Conservation (phyloP, 2,329 filamentous ascomycete species). For the Didymella glomerata region DNA sequence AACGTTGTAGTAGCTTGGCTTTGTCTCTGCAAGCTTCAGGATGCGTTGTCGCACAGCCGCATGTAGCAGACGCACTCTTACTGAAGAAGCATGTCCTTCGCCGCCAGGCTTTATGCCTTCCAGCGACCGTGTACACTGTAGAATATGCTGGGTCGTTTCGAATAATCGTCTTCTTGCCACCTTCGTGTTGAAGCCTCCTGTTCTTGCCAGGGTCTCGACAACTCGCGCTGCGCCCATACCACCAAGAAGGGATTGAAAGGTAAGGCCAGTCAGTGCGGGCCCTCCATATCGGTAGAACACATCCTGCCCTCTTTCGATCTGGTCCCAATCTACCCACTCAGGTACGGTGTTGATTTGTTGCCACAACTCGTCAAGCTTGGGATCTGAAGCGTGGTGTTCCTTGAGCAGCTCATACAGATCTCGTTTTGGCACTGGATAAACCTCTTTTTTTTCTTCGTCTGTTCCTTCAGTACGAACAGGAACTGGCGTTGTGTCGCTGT, state of each 20-base stretch:
- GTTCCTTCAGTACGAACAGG: conserved; percentile 39
- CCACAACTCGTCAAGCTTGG: conserved; percentile 69
- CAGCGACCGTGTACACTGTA: conserved; percentile 73
- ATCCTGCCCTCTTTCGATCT: conserved; percentile 76
- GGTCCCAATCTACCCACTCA: conserved; percentile 79
- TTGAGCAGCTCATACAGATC: conserved; percentile 71
- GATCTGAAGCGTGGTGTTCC: conserved; percentile 65
- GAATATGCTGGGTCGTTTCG: conserved; percentile 78
- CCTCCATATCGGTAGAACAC: conserved; percentile 80
- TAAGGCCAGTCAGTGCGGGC: conserved; percentile 69
- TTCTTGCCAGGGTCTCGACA: conserved; percentile 76
- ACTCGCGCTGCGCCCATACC: conserved; percentile 77
- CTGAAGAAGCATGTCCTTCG: conserved; percentile 68
- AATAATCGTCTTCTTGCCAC: conserved; percentile 72
- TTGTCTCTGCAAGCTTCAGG: conserved; percentile 63
- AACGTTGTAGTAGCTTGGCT: conserved; percentile 69
- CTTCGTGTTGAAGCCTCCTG: conserved; percentile 75
- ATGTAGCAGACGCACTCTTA: conserved; percentile 75
- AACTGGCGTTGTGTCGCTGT: conserved; percentile 45
- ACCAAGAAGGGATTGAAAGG: conserved; percentile 72
- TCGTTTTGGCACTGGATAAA: conserved; percentile 52
- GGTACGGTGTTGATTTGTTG: conserved; percentile 71
- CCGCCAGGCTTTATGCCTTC: conserved; percentile 73
- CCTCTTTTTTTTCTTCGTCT: conserved; percentile 43
- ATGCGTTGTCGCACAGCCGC: conserved; percentile 73